A percentile compares a stretch with the other conserved stretches of the same genome.
Conservation (phyloP, 306 rosid genomes). For the Alnus rubra region DNA sequence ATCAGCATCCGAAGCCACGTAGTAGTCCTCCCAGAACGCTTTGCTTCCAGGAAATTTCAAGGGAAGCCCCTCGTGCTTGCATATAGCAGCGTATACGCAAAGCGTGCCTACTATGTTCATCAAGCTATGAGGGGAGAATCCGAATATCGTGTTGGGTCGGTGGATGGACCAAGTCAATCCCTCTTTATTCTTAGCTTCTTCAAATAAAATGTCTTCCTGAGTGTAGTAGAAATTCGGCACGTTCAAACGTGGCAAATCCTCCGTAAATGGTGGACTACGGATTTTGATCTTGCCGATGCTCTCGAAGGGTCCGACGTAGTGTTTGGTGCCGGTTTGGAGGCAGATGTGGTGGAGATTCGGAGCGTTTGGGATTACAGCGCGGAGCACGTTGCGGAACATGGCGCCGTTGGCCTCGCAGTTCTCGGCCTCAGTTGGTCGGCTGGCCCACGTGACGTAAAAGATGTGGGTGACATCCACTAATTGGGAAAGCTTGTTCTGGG, state of each 20-base stretch:
- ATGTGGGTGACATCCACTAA: slow-evolving; percentile 66
- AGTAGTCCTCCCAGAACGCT: slow-evolving; percentile 49
- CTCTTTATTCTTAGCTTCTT: slow-evolving; percentile 44
- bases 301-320: slow-evolving; percentile 57
- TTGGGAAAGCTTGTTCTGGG: slow-evolving; percentile 52
- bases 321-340: slow-evolving; percentile 62
- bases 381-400: slow-evolving; percentile 55
- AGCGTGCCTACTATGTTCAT: slow-evolving; percentile 53
- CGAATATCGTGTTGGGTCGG: slow-evolving; percentile 52
- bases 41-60: slow-evolving; percentile 60
- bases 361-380: slow-evolving; percentile 52
- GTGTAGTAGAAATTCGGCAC: slow-evolving; percentile 55
- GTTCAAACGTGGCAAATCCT: slow-evolving; percentile 58
- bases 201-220: slow-evolving; percentile 44
- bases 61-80: slow-evolving; percentile 59
- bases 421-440: slow-evolving; percentile 45
- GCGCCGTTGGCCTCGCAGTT: slow-evolving; percentile 56
- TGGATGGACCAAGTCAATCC: slow-evolving; percentile 62
- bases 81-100: slow-evolving; percentile 60
- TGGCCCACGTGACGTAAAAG: slow-evolving; percentile 62
- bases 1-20: slow-evolving; percentile 57
- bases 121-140: slow-evolving; percentile 66
- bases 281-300: slow-evolving; percentile 14
- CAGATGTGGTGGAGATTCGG: slow-evolving; percentile 62
- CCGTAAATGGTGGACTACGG: slow-evolving; percentile 62